Base-by-base conservation (phyloP, 1,284 basidiomycete genomes). In the Neonothopanus nambi region DNA sequence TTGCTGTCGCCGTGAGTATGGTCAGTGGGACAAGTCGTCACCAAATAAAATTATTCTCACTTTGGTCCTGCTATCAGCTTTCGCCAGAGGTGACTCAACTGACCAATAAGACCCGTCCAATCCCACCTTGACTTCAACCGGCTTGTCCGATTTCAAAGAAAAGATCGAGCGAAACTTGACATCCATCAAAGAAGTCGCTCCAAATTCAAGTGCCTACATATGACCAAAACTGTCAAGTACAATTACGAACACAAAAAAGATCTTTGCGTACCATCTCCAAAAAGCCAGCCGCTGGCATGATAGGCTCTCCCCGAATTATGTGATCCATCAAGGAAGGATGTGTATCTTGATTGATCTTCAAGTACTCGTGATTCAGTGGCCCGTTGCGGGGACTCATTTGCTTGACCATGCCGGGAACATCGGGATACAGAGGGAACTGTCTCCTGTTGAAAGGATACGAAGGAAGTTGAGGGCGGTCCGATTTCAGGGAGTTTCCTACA, bases 261-360 rank as follows among this genome's bases (percentile, higher is more conserved):
- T 23, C 47, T 28, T 3, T 33, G 8, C 30, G 8, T 52, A 77
- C 75, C 70, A 76, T 72, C 54, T 78, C 77, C 2, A 78, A 48
- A 54, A 65, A 78, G 1, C 72, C 77, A 15, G 75, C 65, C 1
- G 74, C 75, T 1, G 77, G 75, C 66, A 79, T 70, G 50, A 78
- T 76, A 0, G 75, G 68, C 46, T 76, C 71, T 40, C 72, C 64
- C 44, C 63, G 61, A 45, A 77, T 72, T 39, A 76, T 61, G 57
- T 78, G 76, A 24, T 74, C 65, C 1, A 68, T 70, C 3, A 77
- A 56, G 2, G 51, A 60, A 0, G 73, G 72, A 57, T 75, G 74
- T 2, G 70, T 73, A 18, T 62, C 52, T 6, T 61, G 47, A 56
- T 70, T 74, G 23, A 77, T 60, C 30, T 59, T 59, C 4, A 76